phyloP scores from a whole-genome alignment of 441 rosid species.

The Omphalea diandra region DNA sequence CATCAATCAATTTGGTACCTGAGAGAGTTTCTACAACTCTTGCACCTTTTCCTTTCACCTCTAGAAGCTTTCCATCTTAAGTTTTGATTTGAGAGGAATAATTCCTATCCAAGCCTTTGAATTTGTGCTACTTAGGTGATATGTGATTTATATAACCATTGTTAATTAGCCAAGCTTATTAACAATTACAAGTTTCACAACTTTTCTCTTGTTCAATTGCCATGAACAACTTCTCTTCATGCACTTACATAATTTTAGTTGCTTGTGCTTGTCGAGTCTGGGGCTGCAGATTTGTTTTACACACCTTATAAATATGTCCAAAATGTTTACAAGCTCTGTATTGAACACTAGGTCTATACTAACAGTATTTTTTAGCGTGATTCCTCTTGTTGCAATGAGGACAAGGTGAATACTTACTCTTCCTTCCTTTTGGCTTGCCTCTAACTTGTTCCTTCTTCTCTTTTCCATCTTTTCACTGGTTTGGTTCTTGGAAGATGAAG shows the following conservation, averaged over 20 bases:
- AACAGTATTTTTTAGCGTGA: too few relatives aligned
- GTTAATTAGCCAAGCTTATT: background rate
- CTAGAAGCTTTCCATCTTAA: background rate
- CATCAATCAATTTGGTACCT: background rate
- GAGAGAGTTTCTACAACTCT: background rate
- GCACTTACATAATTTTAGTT: background rate
- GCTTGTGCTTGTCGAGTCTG: background rate
- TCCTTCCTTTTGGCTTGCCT: too few relatives aligned
- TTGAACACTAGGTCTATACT: too few relatives aligned
- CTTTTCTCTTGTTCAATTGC: background rate
- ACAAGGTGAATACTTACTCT: too few relatives aligned
- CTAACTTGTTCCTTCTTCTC: too few relatives aligned
- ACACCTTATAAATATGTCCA: too few relatives aligned
- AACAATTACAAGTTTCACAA: background rate
- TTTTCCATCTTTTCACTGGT: too few relatives aligned
- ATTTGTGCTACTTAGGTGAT: background rate
- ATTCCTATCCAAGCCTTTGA: background rate
- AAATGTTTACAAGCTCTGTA: too few relatives aligned
- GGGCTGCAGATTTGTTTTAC: too few relatives aligned
- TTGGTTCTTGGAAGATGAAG: too few relatives aligned
- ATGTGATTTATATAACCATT: slow-evolving; percentile 2
- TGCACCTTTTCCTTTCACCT: background rate
- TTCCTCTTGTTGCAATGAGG: too few relatives aligned
- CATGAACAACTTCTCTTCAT: background rate
- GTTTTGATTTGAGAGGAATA: background rate